Evolutionary conservation across 768 basidiomycete genomes (phyloP).

Genomic region (Mycena maculata): DNA sequence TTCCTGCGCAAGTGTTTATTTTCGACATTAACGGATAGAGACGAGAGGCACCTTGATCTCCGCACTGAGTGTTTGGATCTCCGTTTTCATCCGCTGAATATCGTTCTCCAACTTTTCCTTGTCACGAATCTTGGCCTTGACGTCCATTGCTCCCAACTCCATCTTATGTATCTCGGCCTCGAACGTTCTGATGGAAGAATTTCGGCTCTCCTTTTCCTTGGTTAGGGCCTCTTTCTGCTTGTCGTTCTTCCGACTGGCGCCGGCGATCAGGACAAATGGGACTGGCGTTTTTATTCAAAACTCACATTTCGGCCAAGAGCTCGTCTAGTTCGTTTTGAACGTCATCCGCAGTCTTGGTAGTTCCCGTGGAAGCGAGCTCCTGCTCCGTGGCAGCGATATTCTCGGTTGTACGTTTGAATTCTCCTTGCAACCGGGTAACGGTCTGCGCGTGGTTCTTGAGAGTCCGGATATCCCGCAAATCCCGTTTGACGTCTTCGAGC

Average conservation of each 20-base stretch:
- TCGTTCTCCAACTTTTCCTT: constrained; percentile 66
- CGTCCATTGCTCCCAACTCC: constrained; percentile 69
- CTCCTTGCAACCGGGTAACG: constrained; percentile 68
- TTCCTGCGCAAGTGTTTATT: constrained; percentile 55
- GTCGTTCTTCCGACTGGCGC: constrained; percentile 70
- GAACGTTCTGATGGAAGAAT: constrained; percentile 59
- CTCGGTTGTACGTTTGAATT: constrained; percentile 66
- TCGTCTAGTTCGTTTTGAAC: constrained; percentile 82
- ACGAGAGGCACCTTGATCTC: constrained; percentile 61
- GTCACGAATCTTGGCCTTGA: constrained; percentile 69
- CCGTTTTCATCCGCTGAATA: constrained; percentile 68
- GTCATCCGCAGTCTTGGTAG: constrained; percentile 85
- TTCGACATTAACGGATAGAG: not conserved
- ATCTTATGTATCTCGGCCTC: constrained; percentile 73
- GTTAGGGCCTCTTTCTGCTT: constrained; percentile 68
- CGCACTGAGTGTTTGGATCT: constrained; percentile 56
- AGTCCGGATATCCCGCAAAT: constrained; percentile 67
- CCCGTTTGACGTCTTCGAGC: constrained; percentile 64
- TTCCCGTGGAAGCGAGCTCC: constrained; percentile 78
- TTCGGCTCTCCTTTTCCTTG: constrained; percentile 73
- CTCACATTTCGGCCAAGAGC: constrained; percentile 75
- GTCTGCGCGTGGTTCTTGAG: constrained; percentile 73
- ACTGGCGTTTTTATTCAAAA: constrained; percentile 23
- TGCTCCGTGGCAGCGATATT: constrained; percentile 75
- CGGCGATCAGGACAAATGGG: constrained; percentile 1